Base-by-base conservation (phyloP, 192 early-diverging fungal species). In the Lobulomyces angularis region DNA sequence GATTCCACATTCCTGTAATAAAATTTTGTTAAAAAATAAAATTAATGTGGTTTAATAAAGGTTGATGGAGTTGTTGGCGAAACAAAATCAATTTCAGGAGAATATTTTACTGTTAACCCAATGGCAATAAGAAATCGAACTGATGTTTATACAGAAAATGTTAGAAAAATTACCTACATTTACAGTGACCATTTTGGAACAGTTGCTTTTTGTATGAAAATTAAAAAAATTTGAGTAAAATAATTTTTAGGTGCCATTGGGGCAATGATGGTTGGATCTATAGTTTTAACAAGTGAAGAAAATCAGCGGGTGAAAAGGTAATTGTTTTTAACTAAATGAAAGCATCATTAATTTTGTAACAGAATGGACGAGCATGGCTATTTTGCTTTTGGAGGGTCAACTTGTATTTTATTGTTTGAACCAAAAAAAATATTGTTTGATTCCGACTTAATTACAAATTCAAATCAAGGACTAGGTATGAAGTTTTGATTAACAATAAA, bases 181-280 rank as follows among this genome's bases (percentile, higher is more conserved):
- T 57, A 81, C 22, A 70, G 73, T 7, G 48, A 57, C 1, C 61
- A 67, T 21, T 82, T 82, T 58, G 86, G 86, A 5, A 67, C 57
- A 6, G 73, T 88, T 2, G 76, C 81, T 0, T 67, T 67, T 59
- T n/a, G n/a, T n/a, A n/a, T n/a, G n/a, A n/a, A n/a, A n/a, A n/a
- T n/a, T n/a, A n/a, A n/a, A n/a, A n/a, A n/a, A n/a, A n/a, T n/a
- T n/a, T n/a, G n/a, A n/a, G n/a, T n/a, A n/a, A n/a, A n/a, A n/a
- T n/a, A n/a, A n/a, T n/a, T n/a, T n/a, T n/a, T n/a, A n/a, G 71
- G 81, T 0, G 56, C 63, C 37, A 74, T 88, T 41, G 86, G 86
- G 9, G 82, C 84, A 18, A 85, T 88, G 81, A 72, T 88, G 77
- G 84, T 88, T 2, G 86, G 86, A 8, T 79, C 77, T 8, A 82